Evolutionary conservation across 257 asterid genomes (phyloP).

Genomic region (Ilex asprella): DNA sequence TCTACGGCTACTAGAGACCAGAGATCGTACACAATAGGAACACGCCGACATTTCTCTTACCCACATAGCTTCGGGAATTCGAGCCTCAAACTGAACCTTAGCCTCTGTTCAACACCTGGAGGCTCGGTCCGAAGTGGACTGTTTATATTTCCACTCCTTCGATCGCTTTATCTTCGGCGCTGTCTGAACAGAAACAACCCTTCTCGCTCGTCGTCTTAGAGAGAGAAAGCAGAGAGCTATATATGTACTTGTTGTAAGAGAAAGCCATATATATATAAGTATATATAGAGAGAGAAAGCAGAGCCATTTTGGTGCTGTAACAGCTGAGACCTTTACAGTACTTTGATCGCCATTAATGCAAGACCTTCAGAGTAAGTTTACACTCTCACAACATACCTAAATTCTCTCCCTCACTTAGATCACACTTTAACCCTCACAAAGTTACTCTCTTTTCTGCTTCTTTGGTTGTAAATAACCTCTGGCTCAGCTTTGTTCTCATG

Average conservation of each 20-base stretch:
- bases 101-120: too few species aligned
- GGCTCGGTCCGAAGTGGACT: constrained; percentile 16
- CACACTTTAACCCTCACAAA: constrained; percentile 6
- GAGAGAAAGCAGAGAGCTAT: constrained; percentile 39
- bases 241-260: constrained; percentile 1
- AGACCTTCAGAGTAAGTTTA: constrained; percentile 27
- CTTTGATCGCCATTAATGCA: constrained; percentile 46
- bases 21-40: constrained; percentile 5
- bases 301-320: constrained; percentile 23
- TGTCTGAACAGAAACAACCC: constrained; percentile 20
- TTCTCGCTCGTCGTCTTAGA: constrained; percentile 24
- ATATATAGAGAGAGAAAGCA: constrained; percentile 19
- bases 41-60: constrained; percentile 23
- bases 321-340: constrained; percentile 10
- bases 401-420: constrained; percentile 23
- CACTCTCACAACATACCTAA: constrained; percentile 15
- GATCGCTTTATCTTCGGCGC: constrained; percentile 29
- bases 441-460: constrained; percentile 23
- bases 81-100: constrained; percentile 27
- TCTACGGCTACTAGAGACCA: too few species aligned
- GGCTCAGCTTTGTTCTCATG: constrained; percentile 4
- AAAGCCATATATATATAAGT: constrained; percentile 3
- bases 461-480: constrained; percentile 8
- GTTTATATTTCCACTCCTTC: constrained; percentile 10
- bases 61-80: constrained; percentile 16